A percentile compares a stretch with the other conserved stretches of the same genome.
Conservation (phyloP, 1,139 yeast species). For the Saccharomyces hybrid region DNA sequence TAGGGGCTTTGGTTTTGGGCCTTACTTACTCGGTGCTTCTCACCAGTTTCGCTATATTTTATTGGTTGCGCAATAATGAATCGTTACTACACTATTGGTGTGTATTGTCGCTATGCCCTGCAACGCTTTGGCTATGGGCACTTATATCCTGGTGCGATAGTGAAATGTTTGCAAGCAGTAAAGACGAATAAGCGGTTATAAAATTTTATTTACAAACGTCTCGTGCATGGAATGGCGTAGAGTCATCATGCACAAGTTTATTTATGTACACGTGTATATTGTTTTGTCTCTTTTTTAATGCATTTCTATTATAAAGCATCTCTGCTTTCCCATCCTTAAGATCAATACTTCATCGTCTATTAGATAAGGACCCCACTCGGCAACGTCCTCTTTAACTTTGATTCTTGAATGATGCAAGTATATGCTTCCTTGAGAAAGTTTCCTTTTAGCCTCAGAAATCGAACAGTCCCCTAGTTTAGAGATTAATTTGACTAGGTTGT, state of each 20-base stretch:
- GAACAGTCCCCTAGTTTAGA: constrained; percentile 37
- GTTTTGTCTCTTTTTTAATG: constrained; percentile 10
- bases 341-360: constrained; percentile 56
- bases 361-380: constrained; percentile 43
- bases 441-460: constrained; percentile 53
- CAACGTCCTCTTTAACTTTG: constrained; percentile 41
- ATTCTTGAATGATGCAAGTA: constrained; percentile 56
- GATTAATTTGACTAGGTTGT: constrained; percentile 30
- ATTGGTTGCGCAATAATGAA: constrained; percentile 9
- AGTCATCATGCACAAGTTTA: constrained; percentile 4
- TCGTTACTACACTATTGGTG: constrained; percentile 19
- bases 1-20: constrained; percentile 8
- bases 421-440: constrained; percentile 66
- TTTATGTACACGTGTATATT: constrained; percentile 4
- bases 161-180: constrained; percentile 25
- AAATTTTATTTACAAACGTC: not conserved
- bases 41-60: constrained; percentile 5
- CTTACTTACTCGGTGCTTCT: constrained; percentile 7
- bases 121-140: constrained; percentile 25
- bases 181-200: constrained; percentile 8
- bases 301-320: constrained; percentile 49
- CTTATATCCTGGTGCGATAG: constrained; percentile 27
- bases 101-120: constrained; percentile 19
- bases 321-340: constrained; percentile 68
- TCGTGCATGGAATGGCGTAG: not conserved